phyloP scores from a whole-genome alignment of 2,329 filamentous ascomycete genomes.

The Aureobasidium sp. region DNA sequence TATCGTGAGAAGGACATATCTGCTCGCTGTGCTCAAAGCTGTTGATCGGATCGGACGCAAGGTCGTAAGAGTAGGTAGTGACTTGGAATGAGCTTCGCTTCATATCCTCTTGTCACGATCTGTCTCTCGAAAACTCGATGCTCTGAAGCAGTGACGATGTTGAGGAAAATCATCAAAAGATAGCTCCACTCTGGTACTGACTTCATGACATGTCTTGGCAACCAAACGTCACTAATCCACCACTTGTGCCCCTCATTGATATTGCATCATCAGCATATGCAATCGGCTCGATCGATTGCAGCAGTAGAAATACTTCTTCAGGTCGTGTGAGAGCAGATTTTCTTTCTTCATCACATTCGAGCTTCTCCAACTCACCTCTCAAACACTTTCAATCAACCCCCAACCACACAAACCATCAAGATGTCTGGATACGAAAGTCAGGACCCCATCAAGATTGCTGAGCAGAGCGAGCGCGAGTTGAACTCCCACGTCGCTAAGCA shows the following conservation, averaged over 20 bases:
- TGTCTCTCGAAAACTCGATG: neutral
- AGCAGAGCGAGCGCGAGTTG: conserved; percentile 42
- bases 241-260: neutral
- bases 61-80: neutral
- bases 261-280: neutral
- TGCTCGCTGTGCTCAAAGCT: neutral
- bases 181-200: conserved; percentile 1
- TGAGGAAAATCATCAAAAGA: neutral
- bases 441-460: conserved; percentile 36
- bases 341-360: conserved; percentile 11
- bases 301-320: conserved; percentile 11
- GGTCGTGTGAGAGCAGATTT: neutral
- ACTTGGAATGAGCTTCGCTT: neutral
- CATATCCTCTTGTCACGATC: neutral
- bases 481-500: conserved; percentile 35
- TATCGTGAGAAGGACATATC: neutral
- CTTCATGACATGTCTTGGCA: conserved; percentile 6
- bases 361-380: conserved; percentile 10
- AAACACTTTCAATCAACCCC: conserved; percentile 9
- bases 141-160: neutral
- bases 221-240: neutral
- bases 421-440: conserved; percentile 39
- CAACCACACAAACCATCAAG: neutral
- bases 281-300: conserved; percentile 8
- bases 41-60: neutral